These are phyloP conservation scores for Diplocarpon mali DNA, from an alignment of 2,329 filamentous ascomycete species.

Conservation along the genomic window DNA sequence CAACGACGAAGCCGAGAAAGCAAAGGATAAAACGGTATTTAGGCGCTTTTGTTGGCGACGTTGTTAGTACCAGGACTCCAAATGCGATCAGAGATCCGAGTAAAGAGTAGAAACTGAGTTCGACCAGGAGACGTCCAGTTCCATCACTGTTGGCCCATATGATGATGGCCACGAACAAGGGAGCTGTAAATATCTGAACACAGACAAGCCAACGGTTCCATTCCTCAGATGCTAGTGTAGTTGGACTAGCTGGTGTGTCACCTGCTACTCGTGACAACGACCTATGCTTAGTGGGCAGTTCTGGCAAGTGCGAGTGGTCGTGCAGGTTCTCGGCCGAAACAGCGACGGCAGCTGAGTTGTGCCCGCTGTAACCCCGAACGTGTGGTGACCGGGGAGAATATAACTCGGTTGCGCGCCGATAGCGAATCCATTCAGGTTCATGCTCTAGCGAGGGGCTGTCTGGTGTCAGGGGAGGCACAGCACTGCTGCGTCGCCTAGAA, in stretches of 20 bases:
- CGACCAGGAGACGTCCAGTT: conserved; percentile 39
- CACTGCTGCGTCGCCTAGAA: conserved; percentile 12
- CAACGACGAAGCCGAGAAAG: conserved; percentile 81
- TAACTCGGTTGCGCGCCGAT: conserved; percentile 36
- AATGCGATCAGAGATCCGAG: conserved; percentile 58
- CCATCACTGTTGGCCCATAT: conserved; percentile 63
- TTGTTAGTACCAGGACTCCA: conserved; percentile 54
- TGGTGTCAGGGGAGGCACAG: conserved; percentile 15
- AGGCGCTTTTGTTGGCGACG: conserved; percentile 54
- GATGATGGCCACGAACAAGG: conserved; percentile 69
- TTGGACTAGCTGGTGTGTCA: conserved; percentile 1
- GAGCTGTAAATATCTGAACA: conserved; percentile 77
- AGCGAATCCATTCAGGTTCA: conserved; percentile 50
- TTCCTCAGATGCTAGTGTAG: conserved; percentile 23
- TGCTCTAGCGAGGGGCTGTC: conserved; percentile 21
- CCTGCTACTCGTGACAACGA: conserved; percentile 7
- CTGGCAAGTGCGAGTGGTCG: conserved; percentile 16
- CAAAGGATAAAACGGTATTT: conserved; percentile 70
- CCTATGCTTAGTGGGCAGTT: conserved; percentile 9
- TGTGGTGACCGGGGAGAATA: conserved; percentile 20
- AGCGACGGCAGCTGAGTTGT: conserved; percentile 28
- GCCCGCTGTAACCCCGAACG: conserved; percentile 20
- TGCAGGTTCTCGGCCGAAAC: conserved; percentile 22
- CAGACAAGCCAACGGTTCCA: conserved; percentile 92
- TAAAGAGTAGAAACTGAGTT: conserved; percentile 52